These are phyloP conservation scores for Collybia sp. DNA, from an alignment of 768 basidiomycete species.

Conservation along the genomic window DNA sequence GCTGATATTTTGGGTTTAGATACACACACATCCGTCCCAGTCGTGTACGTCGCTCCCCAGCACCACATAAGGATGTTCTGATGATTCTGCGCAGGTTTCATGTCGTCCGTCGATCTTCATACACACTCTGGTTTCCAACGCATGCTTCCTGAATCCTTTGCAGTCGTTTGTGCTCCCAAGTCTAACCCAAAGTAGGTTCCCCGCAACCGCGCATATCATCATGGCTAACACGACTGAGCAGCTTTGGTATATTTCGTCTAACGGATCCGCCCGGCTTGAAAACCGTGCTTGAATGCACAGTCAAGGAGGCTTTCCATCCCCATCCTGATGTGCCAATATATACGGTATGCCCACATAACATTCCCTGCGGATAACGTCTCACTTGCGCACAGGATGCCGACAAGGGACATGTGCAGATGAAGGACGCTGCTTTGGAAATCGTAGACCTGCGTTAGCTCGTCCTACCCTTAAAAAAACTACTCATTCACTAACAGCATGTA, in stretches of 20 bases:
- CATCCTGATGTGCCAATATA: conserved; percentile 84
- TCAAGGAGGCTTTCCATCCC: conserved; percentile 80
- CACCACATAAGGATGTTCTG: conserved; percentile 2
- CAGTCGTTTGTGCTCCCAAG: conserved; percentile 86
- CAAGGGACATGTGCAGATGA: conserved; percentile 80
- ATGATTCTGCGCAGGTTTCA: conserved; percentile 53
- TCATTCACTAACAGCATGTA: not conserved
- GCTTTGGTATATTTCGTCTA: conserved; percentile 86
- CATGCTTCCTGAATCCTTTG: conserved; percentile 90
- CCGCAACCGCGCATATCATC: not conserved
- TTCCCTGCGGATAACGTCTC: not conserved
- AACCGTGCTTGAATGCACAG: conserved; percentile 62
- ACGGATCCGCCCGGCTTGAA: conserved; percentile 84
- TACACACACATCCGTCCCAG: conserved; percentile 90
- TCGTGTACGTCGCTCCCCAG: conserved; percentile 50
- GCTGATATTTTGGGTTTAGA: conserved; percentile 37
- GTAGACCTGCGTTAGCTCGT: conserved; percentile 68
- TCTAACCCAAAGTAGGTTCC: conserved; percentile 63
- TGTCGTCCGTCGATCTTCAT: conserved; percentile 92
- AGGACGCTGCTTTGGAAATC: conserved; percentile 69
- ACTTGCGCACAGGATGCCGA: conserved; percentile 61
- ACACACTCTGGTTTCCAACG: conserved; percentile 87
- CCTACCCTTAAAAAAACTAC: not conserved
- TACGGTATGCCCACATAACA: conserved; percentile 51
- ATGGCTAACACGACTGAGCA: no score